Evolutionary conservation across 2,329 filamentous ascomycete genomes (phyloP).

Genomic region (Calonectria pseudoreteaudii): DNA sequence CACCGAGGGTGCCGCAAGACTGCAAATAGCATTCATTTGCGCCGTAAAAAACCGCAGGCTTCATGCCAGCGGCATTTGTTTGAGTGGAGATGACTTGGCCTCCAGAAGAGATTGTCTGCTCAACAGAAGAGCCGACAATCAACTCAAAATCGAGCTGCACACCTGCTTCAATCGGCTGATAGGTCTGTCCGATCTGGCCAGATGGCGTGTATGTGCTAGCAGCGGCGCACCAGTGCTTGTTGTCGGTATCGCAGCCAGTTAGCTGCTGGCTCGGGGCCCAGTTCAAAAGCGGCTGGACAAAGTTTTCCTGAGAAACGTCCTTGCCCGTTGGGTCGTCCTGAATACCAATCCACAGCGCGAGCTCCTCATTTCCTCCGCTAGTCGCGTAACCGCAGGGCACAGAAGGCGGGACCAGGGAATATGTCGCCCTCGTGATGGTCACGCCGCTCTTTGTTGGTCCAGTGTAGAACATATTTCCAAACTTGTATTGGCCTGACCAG

Average conservation of each 20-base stretch:
- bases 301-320: conserved; percentile 18
- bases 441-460: conserved; percentile 27
- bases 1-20: conserved; percentile 20
- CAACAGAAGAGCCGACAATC: conserved; percentile 12
- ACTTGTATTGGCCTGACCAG: conserved; percentile 25
- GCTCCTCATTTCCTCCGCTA: conserved; percentile 28
- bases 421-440: conserved; percentile 25
- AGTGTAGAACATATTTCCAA: conserved; percentile 29
- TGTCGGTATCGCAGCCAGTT: conserved; percentile 25
- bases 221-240: conserved; percentile 25
- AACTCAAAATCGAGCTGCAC: conserved; percentile 27
- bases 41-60: conserved; percentile 28
- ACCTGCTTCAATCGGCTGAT: conserved; percentile 10
- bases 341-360: conserved; percentile 29
- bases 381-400: conserved; percentile 27
- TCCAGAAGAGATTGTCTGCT: conserved; percentile 22
- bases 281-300: conserved; percentile 27
- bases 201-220: conserved; percentile 26
- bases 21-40: conserved; percentile 30
- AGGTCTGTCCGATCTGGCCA: conserved; percentile 17
- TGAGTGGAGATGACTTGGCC: conserved; percentile 26
- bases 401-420: conserved; percentile 17
- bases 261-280: conserved; percentile 23
- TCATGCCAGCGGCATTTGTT: conserved; percentile 30
- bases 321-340: conserved; percentile 23